Base-by-base conservation (phyloP, 441 rosid genomes). In the Eutrema salsugineum region DNA sequence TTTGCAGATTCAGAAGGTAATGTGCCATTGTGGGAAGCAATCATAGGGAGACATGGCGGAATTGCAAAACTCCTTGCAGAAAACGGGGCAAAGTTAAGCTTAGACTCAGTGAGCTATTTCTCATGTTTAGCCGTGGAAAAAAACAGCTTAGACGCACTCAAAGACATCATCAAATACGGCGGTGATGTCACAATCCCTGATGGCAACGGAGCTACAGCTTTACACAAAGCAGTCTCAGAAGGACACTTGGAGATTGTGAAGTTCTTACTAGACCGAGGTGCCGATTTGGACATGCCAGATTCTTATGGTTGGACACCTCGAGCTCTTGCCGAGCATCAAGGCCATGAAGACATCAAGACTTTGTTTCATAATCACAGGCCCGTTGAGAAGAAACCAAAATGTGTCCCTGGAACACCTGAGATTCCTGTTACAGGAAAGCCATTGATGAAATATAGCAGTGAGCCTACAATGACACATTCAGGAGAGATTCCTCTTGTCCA, bases 11-110 rank as follows among this genome's bases (percentile, higher is more conserved):
- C 86, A 1, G 95, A 94, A 81, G 96, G 96, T 39, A 89, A 56
- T 43, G 84, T 91, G 43, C 91, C 98, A 1, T 65, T 94, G 22
- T 94, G 97, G 98, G 98, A 91, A 77, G 97, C 98, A 62, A 77
- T 94, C 53, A 19, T 73, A 50, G 96, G 90, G 49, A 78, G 83
- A 56, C 95, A 91, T 22, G 70, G 82, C 42, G 48, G 71, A 2
- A 82, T 87, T 43, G 63, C 77, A 14, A 82, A 84, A 63, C 81
- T 86, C 66, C 85, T 94, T 0, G 40, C 66, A 9, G 90, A 91
- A 53, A 90, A 88, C 40, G 94, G 95, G 1, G 97, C 92, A 15
- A 77, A 49, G 30, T 11, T 94, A 65, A 73, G 81, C 59, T 53
- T 76, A 0, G 95, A 89, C 11, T 87, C 85, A 46, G 88, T 82